Base-by-base conservation (phyloP, 1,284 basidiomycete genomes). In the Heliocybe sulcata region DNA sequence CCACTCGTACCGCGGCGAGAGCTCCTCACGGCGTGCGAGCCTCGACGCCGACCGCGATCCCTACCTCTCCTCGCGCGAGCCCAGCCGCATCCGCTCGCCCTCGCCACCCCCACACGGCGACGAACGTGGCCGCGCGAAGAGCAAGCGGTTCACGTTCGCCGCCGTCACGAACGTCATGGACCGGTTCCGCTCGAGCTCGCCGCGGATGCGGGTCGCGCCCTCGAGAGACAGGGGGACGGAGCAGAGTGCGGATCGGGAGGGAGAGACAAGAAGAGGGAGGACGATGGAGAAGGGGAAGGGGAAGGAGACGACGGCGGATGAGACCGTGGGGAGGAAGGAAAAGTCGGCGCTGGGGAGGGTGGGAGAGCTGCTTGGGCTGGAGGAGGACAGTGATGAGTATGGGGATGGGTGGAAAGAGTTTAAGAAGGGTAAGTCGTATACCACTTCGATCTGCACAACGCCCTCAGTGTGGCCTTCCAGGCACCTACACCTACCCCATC, bases 401-500 rank as follows among this genome's bases (percentile, higher is more conserved):
- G 73, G 77, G 54, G 70, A 82, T 59, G 83, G 85, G 11, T 98
- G 93, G 90, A 90, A 89, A 63, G 89, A 97, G 69, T 96, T 98
- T 70, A 84, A 87, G 61, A 87, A 90, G 74, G 94, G 94, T 90
- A 56, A 47, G 76, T 69, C 2, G 14, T 20, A 23, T n/a, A n/a
- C 20, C 19, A 9, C 52, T 53, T 3, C 6, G 14, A 23, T 45
- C 3, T 20, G n/a, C n/a, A 23, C 19, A 14, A 20, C 14, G 23
- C 33, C 25, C 50, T 19, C n/a, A 12, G 25, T 47, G 35, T 29
- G 14, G 20, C 20, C 50, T 63, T 42, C 38, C 19, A 90, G 92
- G 93, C n/a, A 88, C 85, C 3, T 98, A 98, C 69, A 94, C 89
- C 45, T 99, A 94, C 68, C 94, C 95, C 1, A 91, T 99, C 63